phyloP scores from a whole-genome alignment of 2,329 filamentous ascomycete genomes.

The Aspergillus pseudonomiae region DNA sequence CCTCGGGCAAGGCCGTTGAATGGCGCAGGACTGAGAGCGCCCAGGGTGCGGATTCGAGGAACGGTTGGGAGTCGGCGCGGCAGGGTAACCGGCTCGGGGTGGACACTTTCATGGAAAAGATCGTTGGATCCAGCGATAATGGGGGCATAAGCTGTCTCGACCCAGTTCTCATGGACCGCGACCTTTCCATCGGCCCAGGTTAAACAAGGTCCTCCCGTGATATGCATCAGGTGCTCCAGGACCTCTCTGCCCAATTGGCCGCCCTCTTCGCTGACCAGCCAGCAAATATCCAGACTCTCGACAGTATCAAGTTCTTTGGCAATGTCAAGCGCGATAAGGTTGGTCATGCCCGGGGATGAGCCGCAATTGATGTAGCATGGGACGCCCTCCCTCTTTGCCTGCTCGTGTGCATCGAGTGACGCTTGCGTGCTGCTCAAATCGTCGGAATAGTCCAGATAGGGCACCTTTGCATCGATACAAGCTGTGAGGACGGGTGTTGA shows the following conservation, averaged over 20 bases:
- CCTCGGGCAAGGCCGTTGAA: background rate
- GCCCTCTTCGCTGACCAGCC: background rate
- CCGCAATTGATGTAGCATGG: background rate
- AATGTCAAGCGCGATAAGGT: background rate
- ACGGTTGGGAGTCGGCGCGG: background rate
- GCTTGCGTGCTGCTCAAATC: background rate
- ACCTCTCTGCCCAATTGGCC: background rate
- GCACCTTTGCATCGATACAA: background rate
- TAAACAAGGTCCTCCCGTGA: constrained; percentile 21
- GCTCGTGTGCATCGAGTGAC: background rate
- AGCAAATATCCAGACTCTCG: background rate
- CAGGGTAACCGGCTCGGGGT: background rate
- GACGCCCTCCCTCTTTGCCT: background rate
- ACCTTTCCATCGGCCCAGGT: constrained; percentile 18
- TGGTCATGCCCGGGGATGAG: background rate
- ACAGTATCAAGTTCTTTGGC: background rate
- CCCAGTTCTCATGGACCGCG: constrained; percentile 14
- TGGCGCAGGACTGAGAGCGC: background rate
- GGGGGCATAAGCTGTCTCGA: background rate
- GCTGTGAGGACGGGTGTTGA: background rate
- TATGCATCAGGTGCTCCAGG: constrained; percentile 15
- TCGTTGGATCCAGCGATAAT: background rate
- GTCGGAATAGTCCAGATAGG: background rate
- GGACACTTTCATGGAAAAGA: background rate
- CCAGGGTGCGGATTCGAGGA: background rate